phyloP scores from a whole-genome alignment of 192 early-diverging fungal genomes.

The Dissophora globulifera region DNA sequence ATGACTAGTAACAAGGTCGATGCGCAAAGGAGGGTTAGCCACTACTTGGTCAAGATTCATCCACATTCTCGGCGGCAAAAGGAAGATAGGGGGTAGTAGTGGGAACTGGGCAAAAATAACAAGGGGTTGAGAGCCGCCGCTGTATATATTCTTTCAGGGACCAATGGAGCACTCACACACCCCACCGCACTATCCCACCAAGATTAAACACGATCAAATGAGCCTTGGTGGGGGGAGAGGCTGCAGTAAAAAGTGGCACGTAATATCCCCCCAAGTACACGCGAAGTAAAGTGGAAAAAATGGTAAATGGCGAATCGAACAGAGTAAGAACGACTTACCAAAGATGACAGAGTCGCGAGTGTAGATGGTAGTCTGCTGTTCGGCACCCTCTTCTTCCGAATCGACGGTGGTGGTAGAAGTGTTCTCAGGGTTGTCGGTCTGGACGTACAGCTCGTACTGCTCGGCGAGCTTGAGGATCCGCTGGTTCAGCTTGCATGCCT shows the following conservation, averaged over 20 bases:
- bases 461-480: conserved; percentile 68
- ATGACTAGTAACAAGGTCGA: conserved; percentile 37
- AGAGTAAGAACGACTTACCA: conserved; percentile 28
- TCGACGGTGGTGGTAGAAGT: conserved; percentile 51
- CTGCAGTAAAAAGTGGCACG: no score
- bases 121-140: conserved; percentile 11
- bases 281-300: no score
- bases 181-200: not conserved
- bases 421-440: conserved; percentile 49
- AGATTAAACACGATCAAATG: not conserved
- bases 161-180: conserved; percentile 23
- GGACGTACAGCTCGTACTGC: conserved; percentile 63
- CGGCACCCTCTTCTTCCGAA: conserved; percentile 51
- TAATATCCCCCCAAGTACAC: no score
- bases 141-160: conserved; percentile 8
- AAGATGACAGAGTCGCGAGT: conserved; percentile 51
- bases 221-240: no score
- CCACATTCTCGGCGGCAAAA: no score
- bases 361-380: conserved; percentile 53
- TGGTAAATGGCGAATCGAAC: no score
- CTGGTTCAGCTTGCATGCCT: conserved; percentile 68
- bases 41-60: no score
- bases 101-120: no score
- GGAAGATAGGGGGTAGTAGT: no score
- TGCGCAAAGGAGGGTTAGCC: no score